Percentiles rank a stretch among this genome's conserved stretches.
These are phyloP conservation scores for Margaritispora aquatica DNA, from an alignment of 495 filamentous ascomycete species.

Conservation along the genomic window DNA sequence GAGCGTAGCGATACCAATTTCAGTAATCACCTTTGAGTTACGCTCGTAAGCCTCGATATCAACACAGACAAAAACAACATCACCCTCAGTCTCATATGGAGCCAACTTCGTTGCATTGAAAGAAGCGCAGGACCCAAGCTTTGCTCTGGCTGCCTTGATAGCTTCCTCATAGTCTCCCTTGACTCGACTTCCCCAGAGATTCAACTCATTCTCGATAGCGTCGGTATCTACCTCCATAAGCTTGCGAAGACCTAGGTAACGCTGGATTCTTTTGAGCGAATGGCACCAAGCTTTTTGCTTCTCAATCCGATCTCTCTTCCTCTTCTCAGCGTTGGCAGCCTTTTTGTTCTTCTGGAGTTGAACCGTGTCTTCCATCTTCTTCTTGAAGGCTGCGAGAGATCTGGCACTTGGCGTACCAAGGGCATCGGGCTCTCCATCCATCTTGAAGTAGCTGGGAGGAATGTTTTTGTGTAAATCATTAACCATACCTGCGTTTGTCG, in stretches of 20 bases:
- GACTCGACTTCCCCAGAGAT: background rate
- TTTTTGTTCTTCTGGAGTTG: constrained; percentile 39
- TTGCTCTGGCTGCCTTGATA: constrained; percentile 1
- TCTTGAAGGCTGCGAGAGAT: constrained; percentile 37
- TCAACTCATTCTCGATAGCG: background rate
- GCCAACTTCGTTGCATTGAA: constrained; percentile 17
- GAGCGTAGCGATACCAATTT: constrained; percentile 78
- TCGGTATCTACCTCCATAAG: background rate
- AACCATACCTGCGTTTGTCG: constrained; percentile 29
- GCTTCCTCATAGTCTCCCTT: constrained; percentile 8
- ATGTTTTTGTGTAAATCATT: constrained; percentile 31
- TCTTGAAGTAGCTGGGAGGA: constrained; percentile 20
- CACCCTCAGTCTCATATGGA: constrained; percentile 37
- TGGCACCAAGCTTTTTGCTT: constrained; percentile 41
- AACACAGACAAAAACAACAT: constrained; percentile 66
- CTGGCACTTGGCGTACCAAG: constrained; percentile 15
- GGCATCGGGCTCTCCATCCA: background rate
- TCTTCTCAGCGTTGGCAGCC: constrained; percentile 41
- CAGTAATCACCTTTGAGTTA: constrained; percentile 58
- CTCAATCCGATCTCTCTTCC: constrained; percentile 35
- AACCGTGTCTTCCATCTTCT: constrained; percentile 37
- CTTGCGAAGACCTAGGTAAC: constrained; percentile 60
- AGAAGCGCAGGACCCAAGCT: background rate
- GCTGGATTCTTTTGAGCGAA: constrained; percentile 54
- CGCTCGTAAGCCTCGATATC: constrained; percentile 80